A percentile compares a stretch with the other conserved stretches of the same genome.
These are phyloP conservation scores for Suillus placidus DNA, from an alignment of 768 basidiomycete genomes.

Conservation along the genomic window DNA sequence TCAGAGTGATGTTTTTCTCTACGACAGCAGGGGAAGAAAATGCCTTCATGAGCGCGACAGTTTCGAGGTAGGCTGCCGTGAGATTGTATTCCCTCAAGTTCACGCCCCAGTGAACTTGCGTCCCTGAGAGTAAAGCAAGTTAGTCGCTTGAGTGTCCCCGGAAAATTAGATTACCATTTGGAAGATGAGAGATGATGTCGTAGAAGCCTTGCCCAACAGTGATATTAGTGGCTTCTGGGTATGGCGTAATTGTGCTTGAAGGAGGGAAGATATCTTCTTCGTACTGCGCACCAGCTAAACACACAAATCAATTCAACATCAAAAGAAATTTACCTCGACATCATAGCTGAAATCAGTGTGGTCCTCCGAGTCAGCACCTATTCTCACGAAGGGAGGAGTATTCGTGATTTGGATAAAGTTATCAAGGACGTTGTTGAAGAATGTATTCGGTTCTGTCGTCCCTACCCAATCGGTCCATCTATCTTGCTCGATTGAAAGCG, in stretches of 20 bases:
- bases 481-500: slow-evolving; percentile 73
- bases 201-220: slow-evolving; percentile 63
- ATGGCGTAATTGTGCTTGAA: slow-evolving; percentile 52
- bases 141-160: background rate
- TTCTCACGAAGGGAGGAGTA: slow-evolving; percentile 55
- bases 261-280: slow-evolving; percentile 54
- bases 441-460: slow-evolving; percentile 50
- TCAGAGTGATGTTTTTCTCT: slow-evolving; percentile 47
- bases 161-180: slow-evolving; percentile 39
- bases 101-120: slow-evolving; percentile 67
- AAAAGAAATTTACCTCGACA: slow-evolving; percentile 41
- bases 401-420: slow-evolving; percentile 58
- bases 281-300: slow-evolving; percentile 34
- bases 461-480: slow-evolving; percentile 73
- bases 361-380: slow-evolving; percentile 61
- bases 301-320: background rate
- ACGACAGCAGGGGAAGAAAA: slow-evolving; percentile 47
- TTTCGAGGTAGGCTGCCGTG: slow-evolving; percentile 50
- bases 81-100: slow-evolving; percentile 61
- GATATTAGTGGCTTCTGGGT: slow-evolving; percentile 67
- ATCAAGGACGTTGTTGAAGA: slow-evolving; percentile 61
- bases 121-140: slow-evolving; percentile 41
- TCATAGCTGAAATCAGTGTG: slow-evolving; percentile 56
- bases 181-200: slow-evolving; percentile 52
- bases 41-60: slow-evolving; percentile 49